phyloP scores from a whole-genome alignment of 345 rosid species.

The Bruguiera sexangula region DNA sequence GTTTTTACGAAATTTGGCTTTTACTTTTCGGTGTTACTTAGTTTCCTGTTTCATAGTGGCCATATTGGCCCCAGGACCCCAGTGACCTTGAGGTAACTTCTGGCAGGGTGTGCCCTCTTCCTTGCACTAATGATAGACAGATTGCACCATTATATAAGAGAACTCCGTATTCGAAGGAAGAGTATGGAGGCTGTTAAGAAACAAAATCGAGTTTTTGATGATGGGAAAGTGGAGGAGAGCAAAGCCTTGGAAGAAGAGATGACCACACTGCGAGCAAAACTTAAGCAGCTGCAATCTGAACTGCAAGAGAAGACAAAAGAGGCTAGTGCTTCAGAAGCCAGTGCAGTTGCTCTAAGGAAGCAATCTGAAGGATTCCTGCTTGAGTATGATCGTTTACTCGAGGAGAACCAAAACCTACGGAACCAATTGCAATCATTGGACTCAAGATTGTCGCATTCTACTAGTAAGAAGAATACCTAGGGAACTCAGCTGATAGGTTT shows the following conservation, averaged over 20 bases:
- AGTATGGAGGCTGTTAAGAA: conserved; percentile 70
- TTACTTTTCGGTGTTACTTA: too few relatives aligned
- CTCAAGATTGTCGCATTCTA: conserved; percentile 45
- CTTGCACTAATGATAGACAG: conserved; percentile 84
- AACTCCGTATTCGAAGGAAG: conserved; percentile 73
- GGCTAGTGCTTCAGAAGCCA: conserved; percentile 56
- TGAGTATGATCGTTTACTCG: conserved; percentile 80
- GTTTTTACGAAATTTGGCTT: too few relatives aligned
- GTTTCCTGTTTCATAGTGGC: too few relatives aligned
- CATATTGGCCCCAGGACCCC: too few relatives aligned
- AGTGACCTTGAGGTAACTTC: conserved; percentile 4
- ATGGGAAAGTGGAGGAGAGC: conserved; percentile 54
- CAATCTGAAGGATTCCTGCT: conserved; percentile 94
- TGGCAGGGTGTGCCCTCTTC: conserved; percentile 75
- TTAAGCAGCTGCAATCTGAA: conserved; percentile 48
- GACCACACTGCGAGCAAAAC: conserved; percentile 32
- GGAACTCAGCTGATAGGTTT: conserved; percentile 15
- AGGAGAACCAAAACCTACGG: conserved; percentile 71
- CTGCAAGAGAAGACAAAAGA: conserved; percentile 54
- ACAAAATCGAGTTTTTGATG: conserved; percentile 56
- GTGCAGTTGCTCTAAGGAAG: conserved; percentile 70
- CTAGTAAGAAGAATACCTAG: conserved; percentile 71
- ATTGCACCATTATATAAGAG: conserved; percentile 85
- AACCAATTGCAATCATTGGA: conserved; percentile 67
- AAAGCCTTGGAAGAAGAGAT: conserved; percentile 59